A percentile compares a stretch with the other conserved stretches of the same genome.
Conservation (phyloP, 371 early-diverging fungal species). For the Smittium culicis region DNA sequence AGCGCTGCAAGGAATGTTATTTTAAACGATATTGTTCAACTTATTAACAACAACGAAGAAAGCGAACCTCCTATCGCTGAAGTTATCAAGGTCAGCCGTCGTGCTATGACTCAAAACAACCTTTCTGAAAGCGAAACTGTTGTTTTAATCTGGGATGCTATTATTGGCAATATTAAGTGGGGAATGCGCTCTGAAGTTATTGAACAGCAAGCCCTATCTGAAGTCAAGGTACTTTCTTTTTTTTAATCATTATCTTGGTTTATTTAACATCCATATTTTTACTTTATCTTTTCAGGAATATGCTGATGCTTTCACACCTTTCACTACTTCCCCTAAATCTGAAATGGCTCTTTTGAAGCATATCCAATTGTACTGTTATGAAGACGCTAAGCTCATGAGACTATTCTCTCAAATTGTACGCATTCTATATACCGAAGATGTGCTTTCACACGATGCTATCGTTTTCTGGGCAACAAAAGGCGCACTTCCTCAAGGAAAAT, state of each 20-base stretch:
- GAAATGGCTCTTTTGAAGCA: conserved; percentile 66
- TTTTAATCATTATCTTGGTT: neutral
- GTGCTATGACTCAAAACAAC: conserved; percentile 46
- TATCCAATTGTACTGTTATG: conserved; percentile 69
- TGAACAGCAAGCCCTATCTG: conserved; percentile 54
- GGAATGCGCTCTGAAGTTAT: conserved; percentile 66
- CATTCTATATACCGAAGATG: conserved; percentile 74
- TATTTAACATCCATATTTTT: neutral
- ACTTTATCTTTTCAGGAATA: conserved; percentile 38
- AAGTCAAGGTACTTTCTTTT: conserved; percentile 21
- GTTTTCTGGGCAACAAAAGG: conserved; percentile 88
- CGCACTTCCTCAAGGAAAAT: conserved; percentile 70
- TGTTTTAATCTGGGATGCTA: conserved; percentile 63
- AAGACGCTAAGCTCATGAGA: conserved; percentile 77
- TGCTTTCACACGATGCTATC: conserved; percentile 74
- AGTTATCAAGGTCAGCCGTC: conserved; percentile 49
- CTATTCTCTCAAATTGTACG: conserved; percentile 67
- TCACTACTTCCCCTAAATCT: conserved; percentile 50
- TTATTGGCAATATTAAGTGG: conserved; percentile 61
- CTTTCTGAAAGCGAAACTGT: conserved; percentile 62
- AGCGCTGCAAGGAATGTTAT: conserved; percentile 51
- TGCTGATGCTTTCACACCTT: conserved; percentile 51
- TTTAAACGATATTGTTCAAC: conserved; percentile 36
- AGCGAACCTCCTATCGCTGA: conserved; percentile 39
- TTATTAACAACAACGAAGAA: conserved; percentile 28